A percentile compares a stretch with the other conserved stretches of the same genome.
These are phyloP conservation scores for Colletotrichum kahawae DNA, from an alignment of 2,329 filamentous ascomycete genomes.

Conservation along the genomic window DNA sequence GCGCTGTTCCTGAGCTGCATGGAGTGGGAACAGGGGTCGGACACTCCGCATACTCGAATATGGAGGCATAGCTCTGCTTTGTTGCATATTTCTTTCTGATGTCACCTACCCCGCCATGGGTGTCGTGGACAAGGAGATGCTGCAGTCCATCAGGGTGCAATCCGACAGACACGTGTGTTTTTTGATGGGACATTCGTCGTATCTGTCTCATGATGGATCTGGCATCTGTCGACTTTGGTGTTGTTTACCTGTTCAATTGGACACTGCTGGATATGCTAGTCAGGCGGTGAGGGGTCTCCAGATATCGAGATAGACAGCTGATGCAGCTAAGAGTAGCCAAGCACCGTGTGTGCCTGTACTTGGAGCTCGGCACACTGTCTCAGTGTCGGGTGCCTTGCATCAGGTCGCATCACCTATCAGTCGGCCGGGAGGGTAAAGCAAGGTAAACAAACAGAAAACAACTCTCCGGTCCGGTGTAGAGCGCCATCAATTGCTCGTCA, in stretches of 20 bases:
- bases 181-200: background rate
- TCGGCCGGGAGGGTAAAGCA: background rate
- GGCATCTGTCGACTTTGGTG: background rate
- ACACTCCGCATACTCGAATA: background rate
- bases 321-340: background rate
- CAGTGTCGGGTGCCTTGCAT: background rate
- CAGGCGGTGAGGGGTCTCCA: background rate
- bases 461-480: background rate
- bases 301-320: background rate
- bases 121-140: background rate
- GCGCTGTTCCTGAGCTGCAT: background rate
- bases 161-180: background rate
- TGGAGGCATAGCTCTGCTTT: background rate
- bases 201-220: background rate
- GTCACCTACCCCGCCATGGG: slow-evolving; percentile 6
- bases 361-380: background rate
- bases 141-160: background rate
- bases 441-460: background rate
- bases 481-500: background rate
- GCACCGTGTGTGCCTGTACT: background rate
- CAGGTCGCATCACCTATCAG: background rate
- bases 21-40: slow-evolving; percentile 4
- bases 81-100: background rate
- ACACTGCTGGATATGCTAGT: background rate
- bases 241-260: background rate